phyloP scores from a whole-genome alignment of 2,329 filamentous ascomycete species.

The Fusarium annulatum region DNA sequence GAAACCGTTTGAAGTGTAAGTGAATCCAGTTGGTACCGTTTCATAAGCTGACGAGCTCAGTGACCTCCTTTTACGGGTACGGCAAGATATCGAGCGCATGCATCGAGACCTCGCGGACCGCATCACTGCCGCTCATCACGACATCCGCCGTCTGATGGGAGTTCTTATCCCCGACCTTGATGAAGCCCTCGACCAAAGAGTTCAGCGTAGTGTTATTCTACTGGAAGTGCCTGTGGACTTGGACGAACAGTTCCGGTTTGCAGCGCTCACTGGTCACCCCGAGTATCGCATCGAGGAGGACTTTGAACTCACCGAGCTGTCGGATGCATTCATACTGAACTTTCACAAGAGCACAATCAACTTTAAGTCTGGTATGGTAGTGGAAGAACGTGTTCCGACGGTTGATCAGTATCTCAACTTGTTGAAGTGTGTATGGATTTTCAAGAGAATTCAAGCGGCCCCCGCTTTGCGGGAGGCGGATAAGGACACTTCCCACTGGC shows the following conservation, averaged over 20 bases:
- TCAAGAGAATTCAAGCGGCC: slow-evolving; percentile 35
- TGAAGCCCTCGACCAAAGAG: slow-evolving; percentile 37
- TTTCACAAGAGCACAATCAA: slow-evolving; percentile 43
- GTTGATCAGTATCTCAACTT: slow-evolving; percentile 48
- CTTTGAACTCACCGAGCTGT: slow-evolving; percentile 44
- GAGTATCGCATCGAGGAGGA: slow-evolving; percentile 35
- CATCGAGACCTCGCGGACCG: slow-evolving; percentile 39
- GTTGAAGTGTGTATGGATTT: slow-evolving; percentile 50
- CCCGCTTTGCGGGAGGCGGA: slow-evolving; percentile 17
- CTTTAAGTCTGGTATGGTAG: slow-evolving; percentile 43
- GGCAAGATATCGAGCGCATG: slow-evolving; percentile 45
- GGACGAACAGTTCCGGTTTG: slow-evolving; percentile 39
- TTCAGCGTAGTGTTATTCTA: slow-evolving; percentile 22
- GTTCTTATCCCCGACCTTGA: slow-evolving; percentile 44
- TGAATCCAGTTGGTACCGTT: neutral
- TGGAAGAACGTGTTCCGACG: slow-evolving; percentile 40
- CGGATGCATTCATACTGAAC: slow-evolving; percentile 49
- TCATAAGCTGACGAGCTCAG: slow-evolving; percentile 29
- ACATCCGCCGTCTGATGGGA: slow-evolving; percentile 42
- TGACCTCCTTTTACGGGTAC: slow-evolving; percentile 47
- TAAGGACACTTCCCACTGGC: slow-evolving; percentile 48
- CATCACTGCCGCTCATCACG: slow-evolving; percentile 39
- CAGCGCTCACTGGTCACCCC: slow-evolving; percentile 36
- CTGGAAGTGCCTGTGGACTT: slow-evolving; percentile 39
- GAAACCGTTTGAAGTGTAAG: slow-evolving; percentile 53